phyloP scores from a whole-genome alignment of 1,139 yeast species.

The Suhomyces choctaworum region DNA sequence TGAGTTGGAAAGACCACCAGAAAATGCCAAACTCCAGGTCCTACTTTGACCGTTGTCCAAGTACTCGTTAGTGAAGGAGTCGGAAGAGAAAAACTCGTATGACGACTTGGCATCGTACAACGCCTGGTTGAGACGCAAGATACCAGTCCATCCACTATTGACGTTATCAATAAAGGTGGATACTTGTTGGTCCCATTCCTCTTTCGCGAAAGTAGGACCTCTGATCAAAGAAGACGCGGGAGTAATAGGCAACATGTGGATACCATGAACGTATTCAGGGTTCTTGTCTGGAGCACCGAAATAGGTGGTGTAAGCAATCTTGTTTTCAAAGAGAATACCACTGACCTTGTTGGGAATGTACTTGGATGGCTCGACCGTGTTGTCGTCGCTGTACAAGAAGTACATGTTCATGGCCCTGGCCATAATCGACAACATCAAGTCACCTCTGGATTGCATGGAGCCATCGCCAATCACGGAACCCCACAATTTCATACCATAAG shows the following conservation, averaged over 20 bases:
- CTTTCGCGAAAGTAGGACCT: slow-evolving; percentile 62
- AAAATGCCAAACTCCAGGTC: slow-evolving; percentile 84
- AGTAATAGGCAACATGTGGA: slow-evolving; percentile 90
- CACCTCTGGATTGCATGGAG: slow-evolving; percentile 77
- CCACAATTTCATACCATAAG: slow-evolving; percentile 83
- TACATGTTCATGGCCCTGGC: slow-evolving; percentile 62
- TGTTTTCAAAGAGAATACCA: slow-evolving; percentile 83
- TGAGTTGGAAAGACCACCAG: slow-evolving; percentile 20
- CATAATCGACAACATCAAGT: slow-evolving; percentile 68
- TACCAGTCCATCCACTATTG: slow-evolving; percentile 86
- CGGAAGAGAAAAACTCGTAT: slow-evolving; percentile 64
- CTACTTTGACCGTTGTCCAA: slow-evolving; percentile 88
- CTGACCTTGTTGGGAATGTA: slow-evolving; percentile 65
- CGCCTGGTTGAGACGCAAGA: slow-evolving; percentile 77
- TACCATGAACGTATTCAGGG: slow-evolving; percentile 87
- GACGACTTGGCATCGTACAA: slow-evolving; percentile 66
- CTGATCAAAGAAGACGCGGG: slow-evolving; percentile 81
- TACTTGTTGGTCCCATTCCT: slow-evolving; percentile 74
- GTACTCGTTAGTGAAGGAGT: slow-evolving; percentile 48
- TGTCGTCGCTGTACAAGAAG: slow-evolving; percentile 57
- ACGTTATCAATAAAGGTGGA: slow-evolving; percentile 52
- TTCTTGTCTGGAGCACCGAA: slow-evolving; percentile 54
- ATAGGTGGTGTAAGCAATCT: slow-evolving; percentile 87
- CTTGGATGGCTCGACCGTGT: slow-evolving; percentile 57
- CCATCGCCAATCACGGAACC: slow-evolving; percentile 68